phyloP scores from a whole-genome alignment of 2,329 filamentous ascomycete genomes.

The Beauveria medogensis region DNA sequence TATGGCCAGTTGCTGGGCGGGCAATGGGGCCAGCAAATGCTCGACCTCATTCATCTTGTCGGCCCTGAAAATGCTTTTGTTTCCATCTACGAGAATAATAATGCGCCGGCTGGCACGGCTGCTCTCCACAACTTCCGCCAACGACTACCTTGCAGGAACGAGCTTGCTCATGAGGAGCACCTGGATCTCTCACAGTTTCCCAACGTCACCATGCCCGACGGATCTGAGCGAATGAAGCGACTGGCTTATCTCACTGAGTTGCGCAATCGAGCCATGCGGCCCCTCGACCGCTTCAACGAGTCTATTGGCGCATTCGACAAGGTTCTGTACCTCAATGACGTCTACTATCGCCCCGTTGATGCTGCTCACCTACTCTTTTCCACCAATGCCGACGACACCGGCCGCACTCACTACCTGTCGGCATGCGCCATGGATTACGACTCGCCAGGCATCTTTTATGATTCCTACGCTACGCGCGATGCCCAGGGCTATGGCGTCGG shows the following conservation, averaged over 20 bases:
- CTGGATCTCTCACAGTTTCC: slow-evolving; percentile 49
- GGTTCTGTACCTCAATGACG: slow-evolving; percentile 61
- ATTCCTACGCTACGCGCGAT: slow-evolving; percentile 65
- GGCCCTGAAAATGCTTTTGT: slow-evolving; percentile 61
- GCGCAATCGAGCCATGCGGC: slow-evolving; percentile 60
- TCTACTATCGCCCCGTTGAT: slow-evolving; percentile 43
- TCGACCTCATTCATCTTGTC: slow-evolving; percentile 56
- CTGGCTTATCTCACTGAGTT: slow-evolving; percentile 66
- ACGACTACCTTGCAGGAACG: slow-evolving; percentile 35
- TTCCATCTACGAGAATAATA: slow-evolving; percentile 67
- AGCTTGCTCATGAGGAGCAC: slow-evolving; percentile 52
- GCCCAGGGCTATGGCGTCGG: slow-evolving; percentile 54
- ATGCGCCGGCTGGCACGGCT: slow-evolving; percentile 45
- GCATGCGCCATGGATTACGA: slow-evolving; percentile 60
- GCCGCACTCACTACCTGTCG: slow-evolving; percentile 52
- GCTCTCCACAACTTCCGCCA: slow-evolving; percentile 46
- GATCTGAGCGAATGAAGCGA: slow-evolving; percentile 58
- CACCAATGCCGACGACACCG: slow-evolving; percentile 45
- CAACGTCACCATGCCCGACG: slow-evolving; percentile 53
- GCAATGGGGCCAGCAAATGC: slow-evolving; percentile 53
- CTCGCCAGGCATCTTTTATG: slow-evolving; percentile 61
- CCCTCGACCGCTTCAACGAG: slow-evolving; percentile 44
- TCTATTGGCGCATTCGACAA: slow-evolving; percentile 41
- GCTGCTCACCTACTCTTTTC: slow-evolving; percentile 53
- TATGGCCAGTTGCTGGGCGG: slow-evolving; percentile 52